phyloP scores from a whole-genome alignment of 148 eudicot species.

The Cornus florida region DNA sequence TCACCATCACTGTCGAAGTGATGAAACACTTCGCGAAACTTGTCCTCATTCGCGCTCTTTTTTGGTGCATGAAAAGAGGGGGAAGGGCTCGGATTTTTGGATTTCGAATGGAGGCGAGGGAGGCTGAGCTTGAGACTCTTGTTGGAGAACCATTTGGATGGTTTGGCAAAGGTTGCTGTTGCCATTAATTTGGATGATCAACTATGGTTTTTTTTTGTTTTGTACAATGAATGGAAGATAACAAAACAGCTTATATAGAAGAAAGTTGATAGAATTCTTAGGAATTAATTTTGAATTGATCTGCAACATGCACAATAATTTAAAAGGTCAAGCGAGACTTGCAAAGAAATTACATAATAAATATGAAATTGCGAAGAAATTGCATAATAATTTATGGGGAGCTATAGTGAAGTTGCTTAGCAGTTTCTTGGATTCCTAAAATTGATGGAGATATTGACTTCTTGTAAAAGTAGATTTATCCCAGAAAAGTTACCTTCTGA shows the following conservation, averaged over 20 bases:
- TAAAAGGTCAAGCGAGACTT: not conserved
- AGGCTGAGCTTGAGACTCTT: constrained; percentile 21
- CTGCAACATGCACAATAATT: not conserved
- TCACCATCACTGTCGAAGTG: constrained; percentile 46
- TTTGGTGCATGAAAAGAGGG: constrained; percentile 2
- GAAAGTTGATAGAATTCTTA: not conserved
- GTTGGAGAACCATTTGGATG: constrained; percentile 33
- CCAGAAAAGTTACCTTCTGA: not conserved
- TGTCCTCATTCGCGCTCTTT: constrained; percentile 32
- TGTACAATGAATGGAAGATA: not conserved
- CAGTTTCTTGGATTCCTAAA: constrained; percentile 24
- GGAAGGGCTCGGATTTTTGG: constrained; percentile 8
- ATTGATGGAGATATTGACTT: not conserved
- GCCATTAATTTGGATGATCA: constrained; percentile 16
- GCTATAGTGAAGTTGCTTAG: constrained; percentile 31
- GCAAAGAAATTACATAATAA: constrained; percentile 7
- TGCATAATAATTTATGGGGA: not conserved
- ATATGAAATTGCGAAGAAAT: not conserved
- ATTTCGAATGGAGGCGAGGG: constrained; percentile 28
- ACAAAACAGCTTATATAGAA: constrained; percentile 1
- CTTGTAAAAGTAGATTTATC: not conserved
- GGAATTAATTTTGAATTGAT: too few species aligned
- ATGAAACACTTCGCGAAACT: constrained; percentile 42
- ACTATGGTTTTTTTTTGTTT: not conserved
- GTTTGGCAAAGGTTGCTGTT: constrained; percentile 19